These are phyloP conservation scores for Clathrospora elynae DNA, from an alignment of 2,329 filamentous ascomycete species.

Conservation along the genomic window DNA sequence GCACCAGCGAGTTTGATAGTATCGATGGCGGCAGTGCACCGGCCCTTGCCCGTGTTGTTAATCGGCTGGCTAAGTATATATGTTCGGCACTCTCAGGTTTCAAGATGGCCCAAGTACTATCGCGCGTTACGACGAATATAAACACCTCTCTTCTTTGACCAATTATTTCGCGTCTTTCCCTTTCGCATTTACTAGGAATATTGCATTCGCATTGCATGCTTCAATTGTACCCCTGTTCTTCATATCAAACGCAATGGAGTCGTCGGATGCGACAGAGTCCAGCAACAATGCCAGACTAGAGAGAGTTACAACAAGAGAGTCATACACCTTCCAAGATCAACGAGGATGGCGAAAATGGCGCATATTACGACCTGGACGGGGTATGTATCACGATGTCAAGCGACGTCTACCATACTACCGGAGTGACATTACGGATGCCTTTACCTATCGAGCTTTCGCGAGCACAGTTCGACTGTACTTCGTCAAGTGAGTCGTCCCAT, in stretches of 20 bases:
- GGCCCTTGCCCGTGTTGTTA: background rate
- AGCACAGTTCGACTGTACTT: slow-evolving; percentile 65
- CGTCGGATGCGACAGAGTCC: background rate
- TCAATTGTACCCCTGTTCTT: too few relatives aligned
- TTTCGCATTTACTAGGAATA: too few relatives aligned
- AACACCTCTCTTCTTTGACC: background rate
- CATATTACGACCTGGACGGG: slow-evolving; percentile 53
- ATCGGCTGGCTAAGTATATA: slow-evolving; percentile 1
- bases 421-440: slow-evolving; percentile 61
- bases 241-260: slow-evolving; percentile 5
- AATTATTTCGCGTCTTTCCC: background rate
- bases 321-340: slow-evolving; percentile 45
- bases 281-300: slow-evolving; percentile 8
- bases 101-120: too few relatives aligned
- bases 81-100: too few relatives aligned
- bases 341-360: slow-evolving; percentile 52
- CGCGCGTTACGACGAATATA: too few relatives aligned
- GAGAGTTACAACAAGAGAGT: slow-evolving; percentile 30
- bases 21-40: slow-evolving; percentile 1
- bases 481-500: slow-evolving; percentile 52
- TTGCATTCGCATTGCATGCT: too few relatives aligned
- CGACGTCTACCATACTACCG: slow-evolving; percentile 61
- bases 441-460: slow-evolving; percentile 60
- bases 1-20: background rate
- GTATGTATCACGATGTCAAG: slow-evolving; percentile 61